phyloP scores from a whole-genome alignment of 2,329 filamentous ascomycete genomes.

The Neopestalotiopsis rosae region DNA sequence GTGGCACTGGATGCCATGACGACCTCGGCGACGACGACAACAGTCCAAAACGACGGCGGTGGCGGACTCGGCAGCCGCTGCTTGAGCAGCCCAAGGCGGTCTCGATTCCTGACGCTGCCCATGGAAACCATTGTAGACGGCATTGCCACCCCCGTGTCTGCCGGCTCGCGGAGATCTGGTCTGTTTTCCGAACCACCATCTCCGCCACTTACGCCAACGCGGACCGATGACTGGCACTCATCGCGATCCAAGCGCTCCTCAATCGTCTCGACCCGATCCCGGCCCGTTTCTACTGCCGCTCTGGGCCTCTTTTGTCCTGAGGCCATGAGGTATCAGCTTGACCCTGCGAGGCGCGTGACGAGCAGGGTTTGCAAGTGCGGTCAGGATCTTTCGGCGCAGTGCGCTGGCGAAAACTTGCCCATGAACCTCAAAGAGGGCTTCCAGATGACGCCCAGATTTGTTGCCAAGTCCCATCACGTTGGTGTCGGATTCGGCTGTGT shows the following conservation, averaged over 20 bases:
- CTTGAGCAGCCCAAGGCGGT: background rate
- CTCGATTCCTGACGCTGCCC: background rate
- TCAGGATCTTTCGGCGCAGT: constrained; percentile 37
- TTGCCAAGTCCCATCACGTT: constrained; percentile 45
- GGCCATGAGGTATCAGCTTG: constrained; percentile 45
- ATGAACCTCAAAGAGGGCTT: constrained; percentile 44
- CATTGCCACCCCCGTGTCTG: background rate
- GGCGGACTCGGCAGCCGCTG: background rate
- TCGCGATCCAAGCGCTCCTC: constrained; percentile 28
- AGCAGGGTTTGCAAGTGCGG: constrained; percentile 38
- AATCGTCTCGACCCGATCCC: background rate
- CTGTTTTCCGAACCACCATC: constrained; percentile 34
- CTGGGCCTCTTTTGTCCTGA: constrained; percentile 38
- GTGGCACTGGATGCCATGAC: constrained; percentile 21
- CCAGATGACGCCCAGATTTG: constrained; percentile 42
- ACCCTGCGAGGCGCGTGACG: constrained; percentile 37
- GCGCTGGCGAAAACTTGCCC: constrained; percentile 23
- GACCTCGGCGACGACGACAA: constrained; percentile 3
- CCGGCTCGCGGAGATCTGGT: background rate
- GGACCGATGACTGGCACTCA: constrained; percentile 29
- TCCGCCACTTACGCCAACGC: constrained; percentile 36
- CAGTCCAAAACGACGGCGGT: constrained; percentile 22
- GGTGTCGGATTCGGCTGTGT: constrained; percentile 33
- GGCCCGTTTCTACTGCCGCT: background rate
- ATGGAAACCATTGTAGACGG: constrained; percentile 1